Evolutionary conservation across 257 asterid species (phyloP).

Genomic region (Ilex asprella): DNA sequence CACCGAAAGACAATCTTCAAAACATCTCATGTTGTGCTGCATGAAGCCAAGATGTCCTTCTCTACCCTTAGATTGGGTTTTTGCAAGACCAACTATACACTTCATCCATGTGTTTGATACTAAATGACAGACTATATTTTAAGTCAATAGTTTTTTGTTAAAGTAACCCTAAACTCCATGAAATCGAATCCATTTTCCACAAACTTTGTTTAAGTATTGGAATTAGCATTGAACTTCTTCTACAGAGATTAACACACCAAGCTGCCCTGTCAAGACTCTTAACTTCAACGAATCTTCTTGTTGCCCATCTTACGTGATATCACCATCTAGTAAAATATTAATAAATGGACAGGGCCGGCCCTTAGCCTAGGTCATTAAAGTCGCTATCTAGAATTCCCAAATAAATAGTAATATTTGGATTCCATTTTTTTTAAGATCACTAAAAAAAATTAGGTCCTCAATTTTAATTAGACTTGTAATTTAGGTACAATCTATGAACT

Average conservation of each 20-base stretch:
- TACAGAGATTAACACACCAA: too few relatives aligned
- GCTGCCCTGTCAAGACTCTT: slow-evolving; percentile 9
- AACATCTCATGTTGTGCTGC: slow-evolving; percentile 1
- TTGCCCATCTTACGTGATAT: neutral
- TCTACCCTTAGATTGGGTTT: neutral
- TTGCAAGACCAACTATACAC: slow-evolving; percentile 1
- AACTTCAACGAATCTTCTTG: slow-evolving; percentile 24
- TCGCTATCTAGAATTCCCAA: too few relatives aligned
- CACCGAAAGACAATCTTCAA: slow-evolving; percentile 32
- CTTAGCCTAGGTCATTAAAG: too few relatives aligned
- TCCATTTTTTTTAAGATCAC: too few relatives aligned
- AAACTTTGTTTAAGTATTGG: slow-evolving; percentile 12
- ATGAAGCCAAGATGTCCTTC: slow-evolving; percentile 12
- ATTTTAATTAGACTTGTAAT: too few relatives aligned
- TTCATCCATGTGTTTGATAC: too few relatives aligned
- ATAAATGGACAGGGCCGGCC: too few relatives aligned
- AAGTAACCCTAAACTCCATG: slow-evolving; percentile 7
- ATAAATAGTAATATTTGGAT: too few relatives aligned
- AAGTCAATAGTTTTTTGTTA: neutral
- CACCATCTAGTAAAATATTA: too few relatives aligned
- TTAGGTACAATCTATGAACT: too few relatives aligned
- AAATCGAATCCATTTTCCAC: slow-evolving; percentile 17
- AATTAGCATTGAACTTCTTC: slow-evolving; percentile 8
- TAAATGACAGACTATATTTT: too few relatives aligned
- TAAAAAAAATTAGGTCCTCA: too few relatives aligned